Base-by-base conservation (phyloP, 805 yeast species). In the Yueomyces sinensis region DNA sequence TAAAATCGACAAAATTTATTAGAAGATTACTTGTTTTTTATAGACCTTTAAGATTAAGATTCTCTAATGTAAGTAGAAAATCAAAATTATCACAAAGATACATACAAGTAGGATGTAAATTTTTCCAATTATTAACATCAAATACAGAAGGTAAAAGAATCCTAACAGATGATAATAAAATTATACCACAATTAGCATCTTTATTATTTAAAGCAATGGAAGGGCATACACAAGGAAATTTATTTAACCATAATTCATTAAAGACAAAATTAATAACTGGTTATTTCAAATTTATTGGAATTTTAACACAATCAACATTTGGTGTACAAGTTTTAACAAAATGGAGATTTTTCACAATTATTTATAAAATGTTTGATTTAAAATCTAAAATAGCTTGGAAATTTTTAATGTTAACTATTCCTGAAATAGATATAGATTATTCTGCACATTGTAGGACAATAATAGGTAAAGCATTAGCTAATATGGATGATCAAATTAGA, bases 41-140 rank as follows among this genome's bases (percentile, higher is more conserved):
- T 52, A 65, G 97, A 35, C 98, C 99, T 0, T 80, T 87, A 60
- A 87, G 93, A 56, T 74, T 77, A 46, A 63, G 95, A 36, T 89
- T 86, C 54, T 64, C 81, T 6, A 59, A 63, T 19, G 56, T 74
- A 31, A 60, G 70, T 38, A 63, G 63, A 37, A 49, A 50, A 3
- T 61, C 74, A 1, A 70, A 66, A 37, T 56, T 63, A 23, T 67
- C 77, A 17, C 66, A 65, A 18, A 66, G 69, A 40, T 82, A 76
- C 43, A 68, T 82, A 11, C 68, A 64, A 33, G 76, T 81, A 3
- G 97, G 95, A 0, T 73, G 86, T 45, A 80, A 73, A 32, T 65
- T 91, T 24, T 61, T 91, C 43, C 75, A 70, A 39, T 68, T 80
- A 31, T 59, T 89, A 6, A 59, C 84, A 2, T 61, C 72, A 1